phyloP scores from a whole-genome alignment of 208 protist species.

The Vickermania spadyakhi region DNA sequence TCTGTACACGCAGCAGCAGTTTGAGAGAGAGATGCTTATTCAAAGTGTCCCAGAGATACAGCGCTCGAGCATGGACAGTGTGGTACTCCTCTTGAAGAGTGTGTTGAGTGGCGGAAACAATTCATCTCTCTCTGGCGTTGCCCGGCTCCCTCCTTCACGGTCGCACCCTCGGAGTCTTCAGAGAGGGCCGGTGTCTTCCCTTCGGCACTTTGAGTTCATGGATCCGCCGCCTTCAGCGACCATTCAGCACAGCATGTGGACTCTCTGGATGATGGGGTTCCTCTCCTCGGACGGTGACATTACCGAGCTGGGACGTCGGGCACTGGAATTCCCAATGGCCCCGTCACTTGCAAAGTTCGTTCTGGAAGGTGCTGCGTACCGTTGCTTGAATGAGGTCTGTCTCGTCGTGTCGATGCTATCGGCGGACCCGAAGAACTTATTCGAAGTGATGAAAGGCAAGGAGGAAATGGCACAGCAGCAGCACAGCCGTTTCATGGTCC shows the following conservation, averaged over 20 bases:
- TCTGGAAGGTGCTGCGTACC: conserved; percentile 53
- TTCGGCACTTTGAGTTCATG: conserved; percentile 99
- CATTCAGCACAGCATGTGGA: conserved; percentile 92
- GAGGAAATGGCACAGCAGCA: conserved; percentile 76
- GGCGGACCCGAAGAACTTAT: conserved; percentile 91
- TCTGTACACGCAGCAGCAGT: conserved; percentile 96
- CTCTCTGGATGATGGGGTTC: conserved; percentile 98
- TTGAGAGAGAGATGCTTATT: conserved; percentile 93
- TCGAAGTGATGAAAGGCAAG: conserved; percentile 88
- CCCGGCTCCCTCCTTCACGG: not conserved
- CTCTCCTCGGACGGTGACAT: conserved; percentile 94
- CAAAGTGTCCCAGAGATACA: conserved; percentile 97
- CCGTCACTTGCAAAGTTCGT: conserved; percentile 96
- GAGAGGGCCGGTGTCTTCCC: conserved; percentile 87
- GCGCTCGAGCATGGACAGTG: conserved; percentile 94
- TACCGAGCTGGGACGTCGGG: conserved; percentile 92
- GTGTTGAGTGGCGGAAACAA: conserved; percentile 24
- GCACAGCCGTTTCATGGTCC: conserved; percentile 94
- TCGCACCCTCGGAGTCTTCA: too few species aligned
- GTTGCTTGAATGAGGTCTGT: conserved; percentile 86
- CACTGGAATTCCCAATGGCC: conserved; percentile 98
- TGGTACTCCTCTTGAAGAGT: conserved; percentile 94
- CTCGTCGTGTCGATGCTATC: conserved; percentile 97
- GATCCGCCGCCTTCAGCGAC: conserved; percentile 96
- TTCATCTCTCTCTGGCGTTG: not conserved